phyloP scores from a whole-genome alignment of 176 grass and related monocot genomes.

The Rhynchospora tenuis region DNA sequence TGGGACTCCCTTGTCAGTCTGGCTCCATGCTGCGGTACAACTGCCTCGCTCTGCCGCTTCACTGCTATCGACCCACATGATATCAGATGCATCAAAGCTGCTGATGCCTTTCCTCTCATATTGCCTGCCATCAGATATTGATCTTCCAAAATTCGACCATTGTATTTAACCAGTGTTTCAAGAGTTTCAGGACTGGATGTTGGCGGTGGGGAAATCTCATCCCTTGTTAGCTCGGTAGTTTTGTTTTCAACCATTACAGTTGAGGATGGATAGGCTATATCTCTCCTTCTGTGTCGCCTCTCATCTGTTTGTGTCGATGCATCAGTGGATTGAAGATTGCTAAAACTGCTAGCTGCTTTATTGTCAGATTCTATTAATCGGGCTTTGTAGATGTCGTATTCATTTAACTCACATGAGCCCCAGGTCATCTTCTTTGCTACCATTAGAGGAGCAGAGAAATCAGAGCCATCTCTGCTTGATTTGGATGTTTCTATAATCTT shows the following conservation, averaged over 20 bases:
- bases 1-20: slow-evolving; percentile 23
- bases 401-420: slow-evolving; percentile 11
- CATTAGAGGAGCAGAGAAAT: background rate
- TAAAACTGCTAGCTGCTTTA: background rate
- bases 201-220: slow-evolving; percentile 62
- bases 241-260: background rate
- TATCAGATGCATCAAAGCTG: slow-evolving; percentile 82
- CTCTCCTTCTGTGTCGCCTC: background rate
- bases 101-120: slow-evolving; percentile 44
- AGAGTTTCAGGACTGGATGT: slow-evolving; percentile 73
- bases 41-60: slow-evolving; percentile 28
- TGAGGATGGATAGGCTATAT: background rate
- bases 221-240: slow-evolving; percentile 37
- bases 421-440: slow-evolving; percentile 3
- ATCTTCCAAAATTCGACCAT: slow-evolving; percentile 26
- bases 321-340: slow-evolving; percentile 34
- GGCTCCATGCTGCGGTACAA: slow-evolving; percentile 25
- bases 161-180: slow-evolving; percentile 61
- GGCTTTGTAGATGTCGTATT: slow-evolving; percentile 45
- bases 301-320: slow-evolving; percentile 88
- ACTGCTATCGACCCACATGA: slow-evolving; percentile 74
- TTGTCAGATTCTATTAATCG: slow-evolving; percentile 11
- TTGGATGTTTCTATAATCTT: slow-evolving; percentile 19
- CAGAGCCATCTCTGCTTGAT: background rate
- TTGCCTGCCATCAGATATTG: slow-evolving; percentile 1